These are phyloP conservation scores for Platismatia glauca DNA, from an alignment of 495 filamentous ascomycete genomes.

Conservation along the genomic window DNA sequence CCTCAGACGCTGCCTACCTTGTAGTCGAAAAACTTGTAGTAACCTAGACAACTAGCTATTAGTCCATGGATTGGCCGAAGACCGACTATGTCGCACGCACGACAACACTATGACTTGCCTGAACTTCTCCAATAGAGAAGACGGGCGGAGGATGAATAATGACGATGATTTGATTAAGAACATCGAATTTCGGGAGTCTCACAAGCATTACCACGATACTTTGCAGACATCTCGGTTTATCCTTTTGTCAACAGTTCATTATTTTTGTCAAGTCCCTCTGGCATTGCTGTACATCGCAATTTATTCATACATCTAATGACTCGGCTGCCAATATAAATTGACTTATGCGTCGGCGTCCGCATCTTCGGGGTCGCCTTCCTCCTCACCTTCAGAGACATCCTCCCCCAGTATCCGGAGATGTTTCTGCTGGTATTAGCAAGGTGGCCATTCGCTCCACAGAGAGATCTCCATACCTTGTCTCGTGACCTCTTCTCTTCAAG, in stretches of 20 bases:
- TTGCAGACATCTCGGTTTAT: neutral
- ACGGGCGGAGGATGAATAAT: neutral
- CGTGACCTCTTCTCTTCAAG: slow-evolving; percentile 73
- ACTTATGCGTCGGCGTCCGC: slow-evolving; percentile 45
- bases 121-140: neutral
- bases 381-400: slow-evolving; percentile 69
- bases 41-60: neutral
- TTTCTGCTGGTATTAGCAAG: slow-evolving; percentile 42
- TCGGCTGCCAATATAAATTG: slow-evolving; percentile 19
- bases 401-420: slow-evolving; percentile 65
- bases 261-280: neutral
- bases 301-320: neutral
- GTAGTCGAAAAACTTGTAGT: neutral
- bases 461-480: slow-evolving; percentile 58
- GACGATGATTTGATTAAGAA: neutral
- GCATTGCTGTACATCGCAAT: neutral
- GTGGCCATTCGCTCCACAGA: neutral
- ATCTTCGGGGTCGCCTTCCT: slow-evolving; percentile 57
- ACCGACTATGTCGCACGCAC: neutral
- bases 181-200: neutral
- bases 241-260: neutral
- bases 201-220: neutral
- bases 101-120: neutral
- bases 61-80: neutral
- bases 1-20: neutral